These are phyloP conservation scores for Asclepias syriaca DNA, from an alignment of 257 asterid species.

Conservation along the genomic window DNA sequence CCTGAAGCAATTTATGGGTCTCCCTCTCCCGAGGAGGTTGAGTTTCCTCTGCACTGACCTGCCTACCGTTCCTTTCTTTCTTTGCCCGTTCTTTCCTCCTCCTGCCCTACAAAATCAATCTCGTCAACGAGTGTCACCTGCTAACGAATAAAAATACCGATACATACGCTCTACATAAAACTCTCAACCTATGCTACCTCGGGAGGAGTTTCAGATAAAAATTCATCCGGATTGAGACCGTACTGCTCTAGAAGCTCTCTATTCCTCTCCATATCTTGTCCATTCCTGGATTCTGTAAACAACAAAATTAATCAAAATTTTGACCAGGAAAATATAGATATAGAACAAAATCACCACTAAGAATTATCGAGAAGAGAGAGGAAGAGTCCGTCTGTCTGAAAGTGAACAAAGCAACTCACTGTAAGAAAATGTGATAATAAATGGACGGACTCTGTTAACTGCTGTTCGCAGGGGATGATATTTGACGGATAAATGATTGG, in stretches of 20 bases:
- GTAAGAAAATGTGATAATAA: constrained; percentile 37
- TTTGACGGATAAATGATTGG: constrained; percentile 18
- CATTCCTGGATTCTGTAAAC: constrained; percentile 54
- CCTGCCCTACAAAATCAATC: constrained; percentile 36
- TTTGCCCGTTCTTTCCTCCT: constrained; percentile 47
- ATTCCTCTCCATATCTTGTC: constrained; percentile 36
- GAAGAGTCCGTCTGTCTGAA: too few species aligned
- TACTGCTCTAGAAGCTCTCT: constrained; percentile 66
- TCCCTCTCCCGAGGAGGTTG: constrained; percentile 76
- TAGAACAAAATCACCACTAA: too few species aligned
- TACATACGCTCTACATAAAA: not conserved
- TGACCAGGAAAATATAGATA: not conserved
- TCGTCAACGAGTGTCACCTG: not conserved
- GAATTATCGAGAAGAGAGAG: not conserved
- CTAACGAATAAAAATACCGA: constrained; percentile 2
- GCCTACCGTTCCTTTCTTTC: constrained; percentile 26
- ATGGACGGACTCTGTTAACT: constrained; percentile 32
- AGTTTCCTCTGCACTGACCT: constrained; percentile 41
- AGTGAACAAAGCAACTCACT: constrained; percentile 39
- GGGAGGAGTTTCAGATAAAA: constrained; percentile 51
- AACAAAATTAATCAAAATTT: not conserved
- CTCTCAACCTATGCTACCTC: constrained; percentile 40
- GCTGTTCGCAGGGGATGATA: constrained; percentile 23
- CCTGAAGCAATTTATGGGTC: constrained; percentile 98
- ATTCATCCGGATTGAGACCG: constrained; percentile 74